Evolutionary conservation across 768 basidiomycete genomes (phyloP), one percentile per base, ranked within the genome.

Genomic region (Suillus alpinus): DNA sequence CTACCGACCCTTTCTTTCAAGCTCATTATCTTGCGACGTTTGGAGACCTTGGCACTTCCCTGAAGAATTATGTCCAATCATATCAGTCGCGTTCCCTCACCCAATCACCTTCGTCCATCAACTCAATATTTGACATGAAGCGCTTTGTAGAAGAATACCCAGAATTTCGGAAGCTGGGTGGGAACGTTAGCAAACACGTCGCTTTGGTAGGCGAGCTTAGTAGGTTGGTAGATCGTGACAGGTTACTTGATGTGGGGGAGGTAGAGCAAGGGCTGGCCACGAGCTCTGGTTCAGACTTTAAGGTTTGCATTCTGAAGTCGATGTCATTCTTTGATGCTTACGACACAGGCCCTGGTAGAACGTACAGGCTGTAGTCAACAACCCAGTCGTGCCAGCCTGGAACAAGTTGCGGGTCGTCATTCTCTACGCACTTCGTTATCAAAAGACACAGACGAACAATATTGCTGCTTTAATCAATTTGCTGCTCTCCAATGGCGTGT

Each of bases 151-250:
- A 99, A 72, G 95, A 98, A 67, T 99, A 96, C 75, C 97, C 97
- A 1, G 97, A 99, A 74, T 98, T 98, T 69, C 83, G 89, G 66
- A 95, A 95, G 71, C 81, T 99, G 34, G 95, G 97, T 1, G 95
- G 95, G 9, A 99, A 99, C 72, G 97, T 99, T 34, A 96, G 94
- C 78, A 99, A 98, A 75, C 97, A 98, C 68, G 97, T 98, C 23
- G 93, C 96, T 7, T 76, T 99, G 26, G 97, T 99, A 0, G 96
- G 97, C 13, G 97, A 99, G 72, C 81, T 99, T 62, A 96, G 94
- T 69, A 81, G 96, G 62, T 75, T 98, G 50, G 94, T 98, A 16
- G 91, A 86, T 57, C 78, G 86, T 61, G 90, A 95, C 68, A 92
- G 89, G 69, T 76, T 98, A 49, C 77, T 99, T 59, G 93, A 92